Percentiles rank a stretch among this genome's conserved stretches.
phyloP scores from a whole-genome alignment of 2,329 filamentous ascomycete species.

The Aspergillus pseudotamarii region DNA sequence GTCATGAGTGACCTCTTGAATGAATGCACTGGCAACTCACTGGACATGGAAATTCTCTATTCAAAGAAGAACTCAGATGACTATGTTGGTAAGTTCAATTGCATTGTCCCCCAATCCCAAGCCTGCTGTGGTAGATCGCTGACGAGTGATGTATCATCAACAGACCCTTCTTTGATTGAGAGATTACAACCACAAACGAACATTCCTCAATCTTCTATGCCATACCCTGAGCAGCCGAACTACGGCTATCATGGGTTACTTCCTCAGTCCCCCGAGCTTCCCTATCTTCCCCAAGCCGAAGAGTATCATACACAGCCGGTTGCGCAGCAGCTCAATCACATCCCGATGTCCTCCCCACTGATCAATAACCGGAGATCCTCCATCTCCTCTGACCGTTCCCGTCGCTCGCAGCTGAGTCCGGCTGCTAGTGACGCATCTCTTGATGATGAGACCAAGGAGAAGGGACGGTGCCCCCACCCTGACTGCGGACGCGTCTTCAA shows the following conservation, averaged over 20 bases:
- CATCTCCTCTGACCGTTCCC: constrained; percentile 70
- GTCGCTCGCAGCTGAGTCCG: constrained; percentile 61
- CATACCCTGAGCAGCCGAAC: constrained; percentile 39
- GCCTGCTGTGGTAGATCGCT: not conserved
- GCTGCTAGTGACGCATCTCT: constrained; percentile 63
- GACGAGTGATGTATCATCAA: constrained; percentile 1
- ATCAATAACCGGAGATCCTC: constrained; percentile 65
- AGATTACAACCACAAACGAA: constrained; percentile 43
- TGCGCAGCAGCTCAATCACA: constrained; percentile 27
- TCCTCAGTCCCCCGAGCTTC: constrained; percentile 40
- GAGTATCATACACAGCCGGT: constrained; percentile 32
- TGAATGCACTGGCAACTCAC: constrained; percentile 49
- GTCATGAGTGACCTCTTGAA: constrained; percentile 63
- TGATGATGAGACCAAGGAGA: constrained; percentile 64
- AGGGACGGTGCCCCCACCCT: constrained; percentile 75
- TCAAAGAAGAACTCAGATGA: constrained; percentile 46
- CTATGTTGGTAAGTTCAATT: constrained; percentile 35
- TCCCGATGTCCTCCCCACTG: constrained; percentile 60
- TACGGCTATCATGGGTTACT: constrained; percentile 32
- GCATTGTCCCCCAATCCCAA: not conserved
- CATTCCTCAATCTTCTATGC: constrained; percentile 34
- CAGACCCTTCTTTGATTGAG: constrained; percentile 63
- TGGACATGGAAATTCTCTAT: constrained; percentile 48
- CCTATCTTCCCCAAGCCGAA: constrained; percentile 35
- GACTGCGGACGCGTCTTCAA: constrained; percentile 88